Evolutionary conservation across 2,329 filamentous ascomycete species (phyloP), one percentile per base, ranked within the genome.

Genomic region (Talaromyces sp.): DNA sequence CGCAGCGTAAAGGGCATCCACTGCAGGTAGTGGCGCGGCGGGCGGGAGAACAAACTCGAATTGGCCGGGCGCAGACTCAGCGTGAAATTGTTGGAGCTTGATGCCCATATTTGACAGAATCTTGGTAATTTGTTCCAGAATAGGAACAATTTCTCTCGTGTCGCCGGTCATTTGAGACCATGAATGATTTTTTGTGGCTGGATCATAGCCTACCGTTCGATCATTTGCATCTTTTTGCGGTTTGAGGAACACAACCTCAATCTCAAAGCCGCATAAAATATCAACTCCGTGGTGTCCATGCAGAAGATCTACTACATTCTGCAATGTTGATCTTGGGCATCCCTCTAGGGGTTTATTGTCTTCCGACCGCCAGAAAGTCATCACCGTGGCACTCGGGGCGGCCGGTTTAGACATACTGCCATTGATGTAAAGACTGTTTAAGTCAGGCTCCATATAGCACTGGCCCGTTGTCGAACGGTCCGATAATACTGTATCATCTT

Each of bases 261-360:
- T 84, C 70, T 96, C 91, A 60, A 94, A 95, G 0, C 90, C 91
- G 14, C 91, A 71, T 0, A 86, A 76, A 43, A 91, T 84, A 3
- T 78, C 71, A 2, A 90, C 75, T 1, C 78, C 77, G 33, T 78
- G 71, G 5, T 82, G 75, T 2, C 71, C 62, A 10, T 79, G 73
- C 0, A 88, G 81, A 5, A 74, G 71, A 0, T 80, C 74, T 1
- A 87, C 65, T 0, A 85, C 76, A 3, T 71, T 76, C 49, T 83
- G 75, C 49, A 95, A 75, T 51, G 86, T 68, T 37, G 84, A 77
- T 49, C 89, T 81, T 1, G 90, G 89, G 62, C 90, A 95, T 0
- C 86, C 72, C 9, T 70, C 55, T 1, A 84, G 75, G 0, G 72
- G 67, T 0, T 75, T 71, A 1, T 83, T 83, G 30, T 83, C 77